These are phyloP conservation scores for Lactarius sp. DNA, from an alignment of 768 basidiomycete species.

Conservation along the genomic window DNA sequence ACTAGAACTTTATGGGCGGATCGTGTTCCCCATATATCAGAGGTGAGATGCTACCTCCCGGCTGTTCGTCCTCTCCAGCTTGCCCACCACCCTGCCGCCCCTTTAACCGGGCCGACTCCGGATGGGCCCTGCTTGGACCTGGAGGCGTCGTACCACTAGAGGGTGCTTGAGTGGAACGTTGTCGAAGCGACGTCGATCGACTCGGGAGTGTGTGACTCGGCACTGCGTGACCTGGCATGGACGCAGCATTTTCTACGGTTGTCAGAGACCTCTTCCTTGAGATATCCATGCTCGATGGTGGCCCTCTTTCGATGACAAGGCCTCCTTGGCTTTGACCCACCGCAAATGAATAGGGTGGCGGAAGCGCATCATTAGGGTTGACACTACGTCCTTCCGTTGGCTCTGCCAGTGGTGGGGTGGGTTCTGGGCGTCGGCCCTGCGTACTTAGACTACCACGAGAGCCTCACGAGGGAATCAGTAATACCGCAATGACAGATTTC, in stretches of 20 bases:
- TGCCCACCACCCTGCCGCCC: too few relatives aligned
- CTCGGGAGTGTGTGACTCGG: background rate
- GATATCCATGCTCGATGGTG: background rate
- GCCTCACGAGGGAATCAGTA: background rate
- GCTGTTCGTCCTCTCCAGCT: background rate
- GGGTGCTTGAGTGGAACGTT: too few relatives aligned
- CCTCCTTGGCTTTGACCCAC: background rate
- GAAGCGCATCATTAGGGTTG: background rate
- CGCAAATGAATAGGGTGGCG: background rate
- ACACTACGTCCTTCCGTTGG: background rate
- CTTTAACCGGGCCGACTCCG: too few relatives aligned
- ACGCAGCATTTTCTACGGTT: too few relatives aligned
- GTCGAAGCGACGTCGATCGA: background rate
- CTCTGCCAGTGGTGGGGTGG: background rate
- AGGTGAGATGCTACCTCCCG: background rate
- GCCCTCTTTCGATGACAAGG: background rate
- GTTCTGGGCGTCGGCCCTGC: background rate
- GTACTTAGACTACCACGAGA: background rate
- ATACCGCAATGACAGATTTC: background rate
- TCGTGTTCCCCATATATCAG: too few relatives aligned
- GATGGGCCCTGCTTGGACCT: background rate
- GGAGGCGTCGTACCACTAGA: too few relatives aligned
- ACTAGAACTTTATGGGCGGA: background rate
- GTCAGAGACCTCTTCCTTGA: background rate
- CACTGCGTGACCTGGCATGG: background rate